Conservation (phyloP, 1,139 yeast species). For the Insectozyma bohioensis region DNA sequence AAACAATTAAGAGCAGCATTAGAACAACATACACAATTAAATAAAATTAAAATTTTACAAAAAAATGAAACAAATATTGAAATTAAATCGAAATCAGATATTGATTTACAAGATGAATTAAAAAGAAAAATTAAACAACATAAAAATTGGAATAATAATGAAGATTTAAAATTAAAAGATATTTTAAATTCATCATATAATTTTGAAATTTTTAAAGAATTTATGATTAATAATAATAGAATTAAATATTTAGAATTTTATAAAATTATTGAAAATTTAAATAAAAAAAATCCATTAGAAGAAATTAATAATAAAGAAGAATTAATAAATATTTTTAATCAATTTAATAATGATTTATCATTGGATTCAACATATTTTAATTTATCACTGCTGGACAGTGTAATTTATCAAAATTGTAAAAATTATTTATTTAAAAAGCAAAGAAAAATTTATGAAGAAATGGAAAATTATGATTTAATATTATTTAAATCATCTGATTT, state of each 20-base stretch:
- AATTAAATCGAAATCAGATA: constrained; percentile 4
- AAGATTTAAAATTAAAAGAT: constrained; percentile 8
- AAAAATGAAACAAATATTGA: background rate
- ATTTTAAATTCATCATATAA: constrained; percentile 6
- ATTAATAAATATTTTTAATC: too few species aligned
- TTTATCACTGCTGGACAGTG: too few species aligned
- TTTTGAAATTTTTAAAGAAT: constrained; percentile 52
- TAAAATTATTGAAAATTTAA: constrained; percentile 63
- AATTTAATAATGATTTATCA: too few species aligned
- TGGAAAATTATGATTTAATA: constrained; percentile 53
- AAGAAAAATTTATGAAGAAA: constrained; percentile 43
- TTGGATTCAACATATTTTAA: too few species aligned
- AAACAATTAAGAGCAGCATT: constrained; percentile 69
- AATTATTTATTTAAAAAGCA: constrained; percentile 61
- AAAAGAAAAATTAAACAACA: constrained; percentile 11
- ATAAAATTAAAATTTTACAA: too few species aligned
- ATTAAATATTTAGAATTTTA: constrained; percentile 56
- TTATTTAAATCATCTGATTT: constrained; percentile 47
- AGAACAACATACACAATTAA: constrained; percentile 67
- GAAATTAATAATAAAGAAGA: constrained; percentile 37
- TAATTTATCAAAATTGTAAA: too few species aligned
- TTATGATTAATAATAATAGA: constrained; percentile 50
- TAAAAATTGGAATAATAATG: constrained; percentile 40
- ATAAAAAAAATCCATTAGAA: constrained; percentile 74
- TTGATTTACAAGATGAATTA: constrained; percentile 7